phyloP scores from a whole-genome alignment of 2,329 filamentous ascomycete genomes.

The Tolypocladium nubicola region DNA sequence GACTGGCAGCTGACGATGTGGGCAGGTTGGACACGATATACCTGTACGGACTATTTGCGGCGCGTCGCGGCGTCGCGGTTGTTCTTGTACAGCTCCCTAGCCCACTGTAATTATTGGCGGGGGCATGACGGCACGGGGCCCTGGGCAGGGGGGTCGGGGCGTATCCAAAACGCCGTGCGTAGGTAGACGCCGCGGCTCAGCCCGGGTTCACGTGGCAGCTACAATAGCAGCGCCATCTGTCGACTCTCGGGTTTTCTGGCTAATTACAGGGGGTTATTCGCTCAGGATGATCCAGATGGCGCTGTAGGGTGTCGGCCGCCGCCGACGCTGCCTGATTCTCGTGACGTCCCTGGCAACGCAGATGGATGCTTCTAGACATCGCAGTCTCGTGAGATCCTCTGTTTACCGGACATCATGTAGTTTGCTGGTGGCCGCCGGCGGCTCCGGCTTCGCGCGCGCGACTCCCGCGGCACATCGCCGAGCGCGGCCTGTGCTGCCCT shows the following conservation, averaged over 20 bases:
- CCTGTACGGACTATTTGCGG: not conserved
- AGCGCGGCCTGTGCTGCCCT: not conserved
- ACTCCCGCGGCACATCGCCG: not conserved
- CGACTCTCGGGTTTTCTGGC: not conserved
- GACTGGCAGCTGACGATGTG: not conserved
- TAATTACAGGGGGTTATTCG: not conserved
- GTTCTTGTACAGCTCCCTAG: not conserved
- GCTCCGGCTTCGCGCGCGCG: not conserved
- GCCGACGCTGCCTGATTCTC: not conserved
- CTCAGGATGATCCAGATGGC: too few species aligned
- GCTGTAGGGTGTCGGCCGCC: too few species aligned
- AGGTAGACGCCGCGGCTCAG: not conserved
- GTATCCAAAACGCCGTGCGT: slow-evolving; percentile 2
- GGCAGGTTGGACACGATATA: not conserved
- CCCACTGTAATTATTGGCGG: not conserved
- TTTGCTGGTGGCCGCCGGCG: not conserved
- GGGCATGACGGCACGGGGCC: not conserved
- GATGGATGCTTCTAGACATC: not conserved
- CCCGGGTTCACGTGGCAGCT: not conserved
- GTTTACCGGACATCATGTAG: not conserved
- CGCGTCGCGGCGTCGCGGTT: not conserved
- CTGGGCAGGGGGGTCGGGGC: not conserved
- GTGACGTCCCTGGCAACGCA: not conserved
- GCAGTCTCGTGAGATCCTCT: not conserved
- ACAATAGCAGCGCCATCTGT: not conserved